phyloP scores from a whole-genome alignment of 2,329 filamentous ascomycete species.

The Aspergillus melleus region DNA sequence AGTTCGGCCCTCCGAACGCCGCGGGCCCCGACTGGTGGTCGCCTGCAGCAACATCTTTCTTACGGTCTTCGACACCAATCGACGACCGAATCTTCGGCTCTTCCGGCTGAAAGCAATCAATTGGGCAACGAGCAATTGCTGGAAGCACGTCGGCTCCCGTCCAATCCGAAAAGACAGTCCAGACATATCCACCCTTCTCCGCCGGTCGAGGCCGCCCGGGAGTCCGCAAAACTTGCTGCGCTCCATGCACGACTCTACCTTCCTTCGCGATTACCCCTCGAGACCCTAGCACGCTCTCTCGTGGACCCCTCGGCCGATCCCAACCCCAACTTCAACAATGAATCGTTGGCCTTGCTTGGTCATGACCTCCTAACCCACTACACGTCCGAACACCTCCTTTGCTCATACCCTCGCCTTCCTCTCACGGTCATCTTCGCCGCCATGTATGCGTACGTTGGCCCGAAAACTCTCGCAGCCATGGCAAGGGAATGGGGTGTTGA shows the following conservation, averaged over 20 bases:
- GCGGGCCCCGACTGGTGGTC: conserved; percentile 43
- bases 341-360: conserved; percentile 77
- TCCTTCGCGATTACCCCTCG: conserved; percentile 75
- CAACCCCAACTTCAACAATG: conserved; percentile 83
- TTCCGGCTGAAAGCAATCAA: conserved; percentile 29
- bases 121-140: conserved; percentile 20
- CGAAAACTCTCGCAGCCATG: conserved; percentile 70
- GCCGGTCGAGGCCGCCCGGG: conserved; percentile 62
- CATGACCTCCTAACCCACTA: conserved; percentile 84
- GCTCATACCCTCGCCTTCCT: conserved; percentile 86
- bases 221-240: conserved; percentile 86
- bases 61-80: conserved; percentile 43
- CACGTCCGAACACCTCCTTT: conserved; percentile 81
- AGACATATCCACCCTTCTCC: conserved; percentile 66
- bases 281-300: conserved; percentile 82
- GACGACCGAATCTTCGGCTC: conserved; percentile 33
- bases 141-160: conserved; percentile 2
- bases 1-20: conserved; percentile 48
- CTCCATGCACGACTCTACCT: conserved; percentile 87
- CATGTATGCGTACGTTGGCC: conserved; percentile 79
- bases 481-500: conserved; percentile 91
- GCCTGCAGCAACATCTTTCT: conserved; percentile 39
- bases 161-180: conserved; percentile 31
- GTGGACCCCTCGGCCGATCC: conserved; percentile 82
- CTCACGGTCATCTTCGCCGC: conserved; percentile 84